Evolutionary conservation across 352 stramenopile genomes (phyloP).

Genomic region (Pythium periplocum): DNA sequence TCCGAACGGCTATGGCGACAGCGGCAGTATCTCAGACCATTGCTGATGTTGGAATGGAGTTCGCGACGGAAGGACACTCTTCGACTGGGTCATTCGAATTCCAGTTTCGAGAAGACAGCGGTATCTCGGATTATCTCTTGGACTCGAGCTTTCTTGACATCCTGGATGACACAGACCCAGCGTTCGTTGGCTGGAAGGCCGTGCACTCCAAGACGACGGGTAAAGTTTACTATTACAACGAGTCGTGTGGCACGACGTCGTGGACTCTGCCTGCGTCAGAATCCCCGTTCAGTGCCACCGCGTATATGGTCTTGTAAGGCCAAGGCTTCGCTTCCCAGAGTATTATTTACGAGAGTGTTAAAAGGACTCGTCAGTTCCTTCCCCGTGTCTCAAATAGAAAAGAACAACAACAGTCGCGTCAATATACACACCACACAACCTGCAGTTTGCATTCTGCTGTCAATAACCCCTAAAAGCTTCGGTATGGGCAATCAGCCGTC

Average conservation of each 20-base stretch:
- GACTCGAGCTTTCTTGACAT: conserved; percentile 65
- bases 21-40: too few species aligned
- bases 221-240: conserved; percentile 85
- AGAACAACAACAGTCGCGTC: too few species aligned
- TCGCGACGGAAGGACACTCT: too few species aligned
- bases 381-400: too few species aligned
- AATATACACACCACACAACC: too few species aligned
- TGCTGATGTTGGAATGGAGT: too few species aligned
- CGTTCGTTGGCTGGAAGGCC: conserved; percentile 43
- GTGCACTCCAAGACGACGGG: conserved; percentile 68
- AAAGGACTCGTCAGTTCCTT: too few species aligned
- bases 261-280: conserved; percentile 69
- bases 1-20: conserved; percentile 11
- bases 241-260: conserved; percentile 62
- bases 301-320: conserved; percentile 73
- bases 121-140: conserved; percentile 55
- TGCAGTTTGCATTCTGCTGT: too few species aligned
- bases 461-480: background rate
- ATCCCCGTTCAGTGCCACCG: conserved; percentile 34
- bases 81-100: too few species aligned
- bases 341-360: too few species aligned
- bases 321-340: too few species aligned
- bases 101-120: conserved; percentile 39
- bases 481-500: conserved; percentile 48
- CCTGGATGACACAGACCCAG: conserved; percentile 26